Conservation (phyloP, 2,329 filamentous ascomycete genomes). For the Eurotiales sp. region DNA sequence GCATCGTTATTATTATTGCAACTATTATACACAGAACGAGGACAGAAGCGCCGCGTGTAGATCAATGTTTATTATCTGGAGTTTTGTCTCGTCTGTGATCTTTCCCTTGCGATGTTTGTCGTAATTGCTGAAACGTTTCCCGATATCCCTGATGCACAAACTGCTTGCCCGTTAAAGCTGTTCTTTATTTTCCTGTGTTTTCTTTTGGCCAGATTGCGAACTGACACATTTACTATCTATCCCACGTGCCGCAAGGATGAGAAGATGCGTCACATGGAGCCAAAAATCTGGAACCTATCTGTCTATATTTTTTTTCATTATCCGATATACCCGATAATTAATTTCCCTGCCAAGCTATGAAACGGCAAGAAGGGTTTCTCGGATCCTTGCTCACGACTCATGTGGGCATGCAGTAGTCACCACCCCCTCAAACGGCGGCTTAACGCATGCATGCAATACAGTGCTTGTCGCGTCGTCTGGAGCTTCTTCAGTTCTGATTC, state of each 20-base stretch:
- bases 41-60: background rate
- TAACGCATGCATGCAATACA: no score
- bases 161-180: background rate
- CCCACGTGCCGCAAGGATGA: background rate
- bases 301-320: background rate
- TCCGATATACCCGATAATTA: background rate
- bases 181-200: background rate
- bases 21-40: background rate
- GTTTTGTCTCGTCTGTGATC: background rate
- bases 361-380: no score
- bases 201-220: background rate
- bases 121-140: no score
- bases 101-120: background rate
- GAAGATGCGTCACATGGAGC: no score
- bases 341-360: no score
- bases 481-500: no score
- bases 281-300: no score
- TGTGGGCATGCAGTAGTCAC: no score
- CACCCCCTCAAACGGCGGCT: no score
- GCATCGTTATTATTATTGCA: background rate
- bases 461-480: no score
- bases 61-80: background rate
- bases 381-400: no score
- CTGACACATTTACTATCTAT: background rate
- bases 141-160: background rate